A percentile compares a stretch with the other conserved stretches of the same genome.
phyloP scores from a whole-genome alignment of 176 grass and related monocot genomes.

The Aegilops sharonensis region DNA sequence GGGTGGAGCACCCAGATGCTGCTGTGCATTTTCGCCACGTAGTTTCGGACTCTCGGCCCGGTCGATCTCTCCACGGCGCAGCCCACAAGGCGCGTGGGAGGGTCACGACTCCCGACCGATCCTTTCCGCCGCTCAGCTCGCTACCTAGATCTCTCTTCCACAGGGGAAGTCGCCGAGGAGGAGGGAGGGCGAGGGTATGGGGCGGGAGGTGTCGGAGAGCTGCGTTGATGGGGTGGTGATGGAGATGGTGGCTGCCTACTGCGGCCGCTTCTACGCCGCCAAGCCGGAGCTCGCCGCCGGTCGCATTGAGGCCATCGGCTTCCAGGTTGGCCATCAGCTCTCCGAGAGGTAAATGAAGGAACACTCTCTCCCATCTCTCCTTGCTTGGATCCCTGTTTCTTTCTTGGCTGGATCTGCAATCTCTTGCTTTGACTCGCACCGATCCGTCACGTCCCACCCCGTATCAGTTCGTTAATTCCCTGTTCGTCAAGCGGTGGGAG shows the following conservation, averaged over 20 bases:
- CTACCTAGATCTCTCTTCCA: slow-evolving; percentile 18
- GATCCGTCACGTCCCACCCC: background rate
- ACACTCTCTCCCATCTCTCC: background rate
- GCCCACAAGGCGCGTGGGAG: background rate
- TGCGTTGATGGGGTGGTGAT: slow-evolving; percentile 76
- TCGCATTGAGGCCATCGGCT: slow-evolving; percentile 95
- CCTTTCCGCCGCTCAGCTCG: background rate
- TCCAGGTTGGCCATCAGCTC: slow-evolving; percentile 94
- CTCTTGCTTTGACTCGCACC: background rate
- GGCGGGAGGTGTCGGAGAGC: slow-evolving; percentile 85
- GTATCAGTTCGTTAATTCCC: background rate
- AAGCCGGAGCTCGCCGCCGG: slow-evolving; percentile 90
- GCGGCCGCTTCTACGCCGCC: slow-evolving; percentile 70
- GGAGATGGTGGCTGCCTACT: slow-evolving; percentile 93
- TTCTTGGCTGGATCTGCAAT: slow-evolving; percentile 6
- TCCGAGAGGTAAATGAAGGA: slow-evolving; percentile 62
- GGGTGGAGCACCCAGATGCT: too few species aligned
- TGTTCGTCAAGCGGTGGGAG: background rate
- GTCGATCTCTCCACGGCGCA: background rate
- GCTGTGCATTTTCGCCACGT: too few species aligned
- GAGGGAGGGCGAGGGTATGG: slow-evolving; percentile 38
- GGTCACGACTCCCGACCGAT: background rate
- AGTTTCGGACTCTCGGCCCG: background rate
- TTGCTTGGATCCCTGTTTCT: background rate
- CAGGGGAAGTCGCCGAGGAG: background rate